Percentiles rank a stretch among this genome's conserved stretches.
Conservation (phyloP, 495 filamentous ascomycete genomes). For the Aspergillus saccharolyticus region DNA sequence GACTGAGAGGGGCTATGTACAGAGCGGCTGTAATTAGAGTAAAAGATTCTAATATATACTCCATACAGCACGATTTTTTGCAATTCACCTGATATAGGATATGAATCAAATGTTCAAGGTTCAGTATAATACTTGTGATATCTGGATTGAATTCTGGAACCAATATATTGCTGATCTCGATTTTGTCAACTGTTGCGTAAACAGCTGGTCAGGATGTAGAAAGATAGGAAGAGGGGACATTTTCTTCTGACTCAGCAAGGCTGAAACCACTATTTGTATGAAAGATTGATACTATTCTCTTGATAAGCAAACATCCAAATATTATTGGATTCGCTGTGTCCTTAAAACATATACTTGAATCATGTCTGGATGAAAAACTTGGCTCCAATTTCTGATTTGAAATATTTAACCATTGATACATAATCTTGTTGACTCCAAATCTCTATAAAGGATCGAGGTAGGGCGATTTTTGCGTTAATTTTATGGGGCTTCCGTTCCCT, state of each 20-base stretch:
- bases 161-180: background rate
- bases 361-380: background rate
- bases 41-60: background rate
- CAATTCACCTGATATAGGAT: background rate
- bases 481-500: background rate
- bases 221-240: background rate
- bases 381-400: background rate
- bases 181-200: background rate
- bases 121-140: background rate
- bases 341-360: background rate
- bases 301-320: background rate
- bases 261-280: background rate
- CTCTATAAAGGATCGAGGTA: background rate
- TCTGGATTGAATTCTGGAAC: background rate
- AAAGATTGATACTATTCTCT: background rate
- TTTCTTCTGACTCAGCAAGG: background rate
- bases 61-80: background rate
- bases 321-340: background rate
- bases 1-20: background rate
- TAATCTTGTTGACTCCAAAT: background rate
- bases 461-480: background rate
- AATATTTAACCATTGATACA: background rate
- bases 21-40: background rate
- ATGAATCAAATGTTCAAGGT: background rate
- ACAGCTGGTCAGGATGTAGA: background rate